Conservation (phyloP, 2,329 filamentous ascomycete species). For the Fusarium pseudonygamai region DNA sequence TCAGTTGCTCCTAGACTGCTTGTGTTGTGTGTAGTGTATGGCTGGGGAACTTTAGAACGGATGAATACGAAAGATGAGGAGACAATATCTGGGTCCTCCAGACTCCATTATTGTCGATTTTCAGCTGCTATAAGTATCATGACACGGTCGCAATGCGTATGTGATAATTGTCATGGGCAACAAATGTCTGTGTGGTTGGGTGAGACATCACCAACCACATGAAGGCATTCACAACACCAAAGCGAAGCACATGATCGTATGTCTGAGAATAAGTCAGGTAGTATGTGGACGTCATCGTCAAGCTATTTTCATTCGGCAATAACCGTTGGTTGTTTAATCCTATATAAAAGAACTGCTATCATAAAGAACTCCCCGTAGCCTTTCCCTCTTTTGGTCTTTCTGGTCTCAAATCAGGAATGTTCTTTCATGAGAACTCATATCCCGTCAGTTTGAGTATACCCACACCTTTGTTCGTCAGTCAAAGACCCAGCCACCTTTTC, state of each 20-base stretch:
- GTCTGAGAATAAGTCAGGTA: background rate
- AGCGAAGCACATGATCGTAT: constrained; percentile 1
- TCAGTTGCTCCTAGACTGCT: constrained; percentile 6
- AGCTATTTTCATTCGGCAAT: constrained; percentile 1
- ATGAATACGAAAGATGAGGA: background rate
- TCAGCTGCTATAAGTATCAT: background rate
- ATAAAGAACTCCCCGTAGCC: background rate
- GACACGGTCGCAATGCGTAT: background rate
- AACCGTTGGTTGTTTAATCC: background rate
- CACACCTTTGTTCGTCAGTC: constrained; percentile 17
- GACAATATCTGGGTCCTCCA: background rate
- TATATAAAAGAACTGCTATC: constrained; percentile 18
- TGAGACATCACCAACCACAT: constrained; percentile 20
- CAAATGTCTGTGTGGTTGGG: background rate
- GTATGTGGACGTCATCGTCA: constrained; percentile 9
- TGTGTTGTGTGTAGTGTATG: background rate
- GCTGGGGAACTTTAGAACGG: background rate
- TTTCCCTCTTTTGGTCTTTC: constrained; percentile 2
- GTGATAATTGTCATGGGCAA: constrained; percentile 3
- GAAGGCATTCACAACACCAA: constrained; percentile 9
- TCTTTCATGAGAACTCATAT: constrained; percentile 17
- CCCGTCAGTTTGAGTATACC: constrained; percentile 9
- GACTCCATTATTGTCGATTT: background rate
- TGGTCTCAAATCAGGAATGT: constrained; percentile 24
- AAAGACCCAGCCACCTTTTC: constrained; percentile 13